phyloP scores from a whole-genome alignment of 148 eudicot genomes.

The Heliamphora exappendiculata region DNA sequence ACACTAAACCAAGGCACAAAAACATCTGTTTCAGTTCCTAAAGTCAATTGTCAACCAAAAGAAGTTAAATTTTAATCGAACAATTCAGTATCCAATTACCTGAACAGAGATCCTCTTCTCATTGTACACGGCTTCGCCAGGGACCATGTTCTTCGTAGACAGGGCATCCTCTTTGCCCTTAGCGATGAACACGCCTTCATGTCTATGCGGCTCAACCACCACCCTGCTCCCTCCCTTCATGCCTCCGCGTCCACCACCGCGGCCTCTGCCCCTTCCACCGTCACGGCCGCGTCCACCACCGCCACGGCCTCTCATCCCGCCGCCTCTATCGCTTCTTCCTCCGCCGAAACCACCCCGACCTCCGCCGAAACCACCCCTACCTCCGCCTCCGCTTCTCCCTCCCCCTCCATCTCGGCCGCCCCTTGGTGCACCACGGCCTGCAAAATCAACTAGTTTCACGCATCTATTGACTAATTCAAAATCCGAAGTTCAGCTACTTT shows the following conservation, averaged over 20 bases:
- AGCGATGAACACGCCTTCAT: constrained; percentile 81
- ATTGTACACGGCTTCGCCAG: constrained; percentile 90
- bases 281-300: constrained; percentile 20
- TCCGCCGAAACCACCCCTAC: constrained; percentile 30
- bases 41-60: neutral
- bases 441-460: neutral
- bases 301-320: constrained; percentile 29
- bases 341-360: constrained; percentile 38
- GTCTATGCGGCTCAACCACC: constrained; percentile 75
- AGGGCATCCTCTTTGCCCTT: constrained; percentile 96
- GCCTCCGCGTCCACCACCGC: constrained; percentile 42
- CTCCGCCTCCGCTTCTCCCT: constrained; percentile 37
- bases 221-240: constrained; percentile 83
- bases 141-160: constrained; percentile 84
- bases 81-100: constrained; percentile 27
- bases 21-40: neutral
- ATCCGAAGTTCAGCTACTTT: too few species aligned
- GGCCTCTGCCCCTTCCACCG: constrained; percentile 23
- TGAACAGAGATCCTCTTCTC: constrained; percentile 87
- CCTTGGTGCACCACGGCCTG: constrained; percentile 26
- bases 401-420: constrained; percentile 42
- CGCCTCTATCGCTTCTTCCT: constrained; percentile 29
- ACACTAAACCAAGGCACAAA: neutral
- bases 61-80: neutral
- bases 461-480: too few species aligned